Evolutionary conservation across 441 rosid species (phyloP).

Genomic region (Pelargonium fulgidum): DNA sequence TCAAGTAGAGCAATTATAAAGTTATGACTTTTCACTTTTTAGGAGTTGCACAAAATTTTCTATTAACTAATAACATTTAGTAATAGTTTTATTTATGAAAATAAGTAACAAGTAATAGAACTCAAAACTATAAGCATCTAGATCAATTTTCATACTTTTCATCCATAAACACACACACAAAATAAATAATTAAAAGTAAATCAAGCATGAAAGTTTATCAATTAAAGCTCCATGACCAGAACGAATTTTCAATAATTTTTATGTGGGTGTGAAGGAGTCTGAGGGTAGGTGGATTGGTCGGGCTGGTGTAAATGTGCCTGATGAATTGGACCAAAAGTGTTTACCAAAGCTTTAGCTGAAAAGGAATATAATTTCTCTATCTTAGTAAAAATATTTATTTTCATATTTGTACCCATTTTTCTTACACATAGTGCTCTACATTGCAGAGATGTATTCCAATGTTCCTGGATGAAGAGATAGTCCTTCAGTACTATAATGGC

Average conservation of each 20-base stretch:
- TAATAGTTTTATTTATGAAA: no score
- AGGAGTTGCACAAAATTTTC: no score
- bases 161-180: no score
- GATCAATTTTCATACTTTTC: no score
- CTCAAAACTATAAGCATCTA: no score
- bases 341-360: conserved; percentile 87
- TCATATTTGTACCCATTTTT: neutral
- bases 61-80: no score
- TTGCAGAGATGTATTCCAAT: conserved; percentile 96
- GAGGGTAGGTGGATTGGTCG: conserved; percentile 99
- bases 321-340: conserved; percentile 72
- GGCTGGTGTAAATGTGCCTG: conserved; percentile 84
- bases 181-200: no score
- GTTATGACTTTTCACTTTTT: no score
- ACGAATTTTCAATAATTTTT: conserved; percentile 31
- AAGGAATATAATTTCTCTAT: conserved; percentile 40
- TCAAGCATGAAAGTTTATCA: no score
- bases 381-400: neutral
- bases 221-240: conserved; percentile 12
- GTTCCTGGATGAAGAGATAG: conserved; percentile 97
- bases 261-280: conserved; percentile 84
- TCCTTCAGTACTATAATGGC: conserved; percentile 96
- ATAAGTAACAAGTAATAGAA: no score
- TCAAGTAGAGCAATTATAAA: no score
- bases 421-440: neutral